phyloP scores from a whole-genome alignment of 2,329 filamentous ascomycete species.

The Ceratocystis eucalypticola region DNA sequence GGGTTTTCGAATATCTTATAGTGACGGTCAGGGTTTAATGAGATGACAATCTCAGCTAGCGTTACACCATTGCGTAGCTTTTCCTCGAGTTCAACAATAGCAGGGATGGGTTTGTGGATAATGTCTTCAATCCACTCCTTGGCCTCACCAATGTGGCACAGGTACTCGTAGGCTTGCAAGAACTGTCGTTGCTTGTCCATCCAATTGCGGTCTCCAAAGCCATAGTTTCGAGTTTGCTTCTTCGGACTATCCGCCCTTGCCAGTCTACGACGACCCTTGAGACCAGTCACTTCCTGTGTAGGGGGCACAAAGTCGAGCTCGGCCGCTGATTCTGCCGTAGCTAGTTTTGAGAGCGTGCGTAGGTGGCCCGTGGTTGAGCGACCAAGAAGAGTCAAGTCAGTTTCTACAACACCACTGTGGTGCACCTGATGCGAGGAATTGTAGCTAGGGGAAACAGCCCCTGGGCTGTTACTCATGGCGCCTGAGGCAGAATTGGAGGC shows the following conservation, averaged over 20 bases:
- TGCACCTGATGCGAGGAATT: slow-evolving; percentile 23
- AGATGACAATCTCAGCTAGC: slow-evolving; percentile 82
- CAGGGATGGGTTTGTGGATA: slow-evolving; percentile 69
- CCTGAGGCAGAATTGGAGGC: slow-evolving; percentile 25
- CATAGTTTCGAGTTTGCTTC: slow-evolving; percentile 33
- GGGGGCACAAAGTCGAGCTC: slow-evolving; percentile 63
- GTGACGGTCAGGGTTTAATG: slow-evolving; percentile 63
- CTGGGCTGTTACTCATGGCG: slow-evolving; percentile 21
- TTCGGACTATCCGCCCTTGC: slow-evolving; percentile 53
- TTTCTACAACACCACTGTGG: slow-evolving; percentile 40
- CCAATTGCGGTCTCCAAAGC: slow-evolving; percentile 80
- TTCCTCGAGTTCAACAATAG: slow-evolving; percentile 88
- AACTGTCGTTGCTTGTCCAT: slow-evolving; percentile 99
- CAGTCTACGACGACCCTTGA: slow-evolving; percentile 70
- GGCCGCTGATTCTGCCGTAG: slow-evolving; percentile 58
- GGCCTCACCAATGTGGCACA: slow-evolving; percentile 96
- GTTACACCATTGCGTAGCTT: slow-evolving; percentile 86
- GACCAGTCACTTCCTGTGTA: slow-evolving; percentile 72
- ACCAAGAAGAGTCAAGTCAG: slow-evolving; percentile 69
- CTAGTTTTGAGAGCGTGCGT: slow-evolving; percentile 71
- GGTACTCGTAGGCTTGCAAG: slow-evolving; percentile 91
- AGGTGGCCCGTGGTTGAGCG: slow-evolving; percentile 85
- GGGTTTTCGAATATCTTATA: slow-evolving; percentile 74
- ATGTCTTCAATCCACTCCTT: slow-evolving; percentile 98
- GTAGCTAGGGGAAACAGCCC: slow-evolving; percentile 7